These are phyloP conservation scores for Castanopsis chinensis DNA, from an alignment of 306 rosid genomes.

Conservation along the genomic window DNA sequence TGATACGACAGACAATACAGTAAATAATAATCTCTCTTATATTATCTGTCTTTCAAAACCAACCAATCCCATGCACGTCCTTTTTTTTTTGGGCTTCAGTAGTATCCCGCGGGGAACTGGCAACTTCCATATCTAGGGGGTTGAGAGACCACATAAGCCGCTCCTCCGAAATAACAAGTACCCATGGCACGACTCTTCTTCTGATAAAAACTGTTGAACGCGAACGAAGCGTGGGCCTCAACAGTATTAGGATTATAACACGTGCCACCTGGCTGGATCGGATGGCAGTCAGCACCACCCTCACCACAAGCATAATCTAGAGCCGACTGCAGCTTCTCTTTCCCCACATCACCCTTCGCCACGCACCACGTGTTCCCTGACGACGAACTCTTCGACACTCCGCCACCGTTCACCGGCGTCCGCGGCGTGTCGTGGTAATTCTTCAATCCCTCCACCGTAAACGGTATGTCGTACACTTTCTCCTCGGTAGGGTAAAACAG, in stretches of 20 bases:
- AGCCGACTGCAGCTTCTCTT: conserved; percentile 63
- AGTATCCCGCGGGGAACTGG: conserved; percentile 70
- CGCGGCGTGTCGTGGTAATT: conserved; percentile 38
- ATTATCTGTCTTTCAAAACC: background rate
- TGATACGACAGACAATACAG: no score
- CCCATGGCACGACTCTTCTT: conserved; percentile 67
- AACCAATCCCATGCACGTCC: background rate
- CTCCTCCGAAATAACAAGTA: conserved; percentile 85
- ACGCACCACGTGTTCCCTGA: conserved; percentile 84
- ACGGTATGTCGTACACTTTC: conserved; percentile 71
- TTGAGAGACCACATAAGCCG: conserved; percentile 92
- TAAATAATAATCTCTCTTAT: no score
- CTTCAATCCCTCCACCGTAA: conserved; percentile 54
- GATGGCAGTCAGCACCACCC: conserved; percentile 90
- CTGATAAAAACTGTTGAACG: conserved; percentile 90
- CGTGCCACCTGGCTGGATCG: conserved; percentile 69
- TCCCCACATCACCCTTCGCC: conserved; percentile 63
- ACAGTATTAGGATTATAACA: conserved; percentile 78
- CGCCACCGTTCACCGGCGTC: conserved; percentile 27
- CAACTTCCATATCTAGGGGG: conserved; percentile 81
- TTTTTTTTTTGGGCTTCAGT: no score
- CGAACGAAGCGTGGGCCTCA: conserved; percentile 78
- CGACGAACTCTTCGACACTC: conserved; percentile 72
- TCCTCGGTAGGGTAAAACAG: conserved; percentile 67
- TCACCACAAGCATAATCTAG: conserved; percentile 89